Evolutionary conservation across 768 basidiomycete species (phyloP).

Genomic region (Coprinopsis sp.): DNA sequence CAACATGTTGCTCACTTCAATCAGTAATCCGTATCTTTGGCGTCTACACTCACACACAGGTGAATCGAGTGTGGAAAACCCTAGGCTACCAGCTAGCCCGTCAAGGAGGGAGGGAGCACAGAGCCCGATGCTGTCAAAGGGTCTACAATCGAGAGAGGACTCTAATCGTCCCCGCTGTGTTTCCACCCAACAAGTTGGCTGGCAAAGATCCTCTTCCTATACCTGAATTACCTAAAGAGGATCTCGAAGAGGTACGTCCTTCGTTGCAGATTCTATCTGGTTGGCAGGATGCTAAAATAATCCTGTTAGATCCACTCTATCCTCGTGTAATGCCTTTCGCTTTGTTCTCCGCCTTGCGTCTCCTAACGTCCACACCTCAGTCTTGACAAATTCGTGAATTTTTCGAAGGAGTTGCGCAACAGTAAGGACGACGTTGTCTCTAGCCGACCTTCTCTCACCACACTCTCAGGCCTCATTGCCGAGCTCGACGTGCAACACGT

Average conservation of each 20-base stretch:
- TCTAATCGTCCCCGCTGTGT: conserved; percentile 38
- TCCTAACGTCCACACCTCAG: conserved; percentile 10
- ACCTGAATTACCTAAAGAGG: conserved; percentile 35
- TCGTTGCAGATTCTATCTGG: neutral
- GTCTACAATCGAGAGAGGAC: conserved; percentile 30
- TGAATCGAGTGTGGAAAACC: conserved; percentile 30
- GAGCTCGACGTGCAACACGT: conserved; percentile 9
- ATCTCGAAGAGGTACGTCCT: conserved; percentile 39
- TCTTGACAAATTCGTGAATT: conserved; percentile 41
- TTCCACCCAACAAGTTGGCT: conserved; percentile 24
- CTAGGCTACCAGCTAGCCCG: conserved; percentile 25
- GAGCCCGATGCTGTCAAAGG: neutral
- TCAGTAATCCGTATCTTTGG: neutral
- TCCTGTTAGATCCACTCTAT: conserved; percentile 45
- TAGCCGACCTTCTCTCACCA: neutral
- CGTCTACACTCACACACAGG: conserved; percentile 29
- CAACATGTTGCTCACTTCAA: neutral
- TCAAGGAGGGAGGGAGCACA: conserved; percentile 44
- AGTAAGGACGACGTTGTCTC: neutral
- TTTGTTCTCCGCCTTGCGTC: conserved; percentile 1
- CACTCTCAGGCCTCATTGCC: neutral
- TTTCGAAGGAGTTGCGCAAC: conserved; percentile 28
- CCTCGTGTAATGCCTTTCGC: conserved; percentile 36
- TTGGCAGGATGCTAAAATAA: neutral
- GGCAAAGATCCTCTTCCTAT: conserved; percentile 13